Percentiles rank a stretch among this genome's conserved stretches.
phyloP scores from a whole-genome alignment of 1,284 basidiomycete species.

The Pseudomicrostroma phylloplanum region DNA sequence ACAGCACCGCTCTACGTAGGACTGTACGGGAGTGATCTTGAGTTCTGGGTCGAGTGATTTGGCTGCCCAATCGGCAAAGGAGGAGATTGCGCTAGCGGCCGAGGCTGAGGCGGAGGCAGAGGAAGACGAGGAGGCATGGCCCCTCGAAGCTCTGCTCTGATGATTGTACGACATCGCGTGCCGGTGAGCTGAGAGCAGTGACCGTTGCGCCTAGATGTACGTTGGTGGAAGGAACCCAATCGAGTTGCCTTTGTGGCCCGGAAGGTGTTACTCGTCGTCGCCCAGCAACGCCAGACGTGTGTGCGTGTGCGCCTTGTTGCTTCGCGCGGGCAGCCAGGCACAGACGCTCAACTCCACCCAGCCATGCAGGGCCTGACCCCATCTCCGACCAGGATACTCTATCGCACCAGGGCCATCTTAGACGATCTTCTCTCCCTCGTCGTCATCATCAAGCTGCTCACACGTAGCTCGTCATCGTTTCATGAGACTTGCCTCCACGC shows the following conservation, averaged over 20 bases:
- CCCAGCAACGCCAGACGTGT: not conserved
- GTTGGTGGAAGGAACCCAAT: too few relatives aligned
- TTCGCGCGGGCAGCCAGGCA: too few relatives aligned
- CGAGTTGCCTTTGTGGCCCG: too few relatives aligned
- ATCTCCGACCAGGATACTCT: too few relatives aligned
- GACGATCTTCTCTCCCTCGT: too few relatives aligned
- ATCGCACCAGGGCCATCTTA: too few relatives aligned
- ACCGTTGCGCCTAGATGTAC: not conserved
- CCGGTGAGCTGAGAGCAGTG: not conserved
- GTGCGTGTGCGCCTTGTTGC: too few relatives aligned
- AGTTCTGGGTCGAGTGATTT: constrained; percentile 36
- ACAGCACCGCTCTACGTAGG: constrained; percentile 65
- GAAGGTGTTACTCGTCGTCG: not conserved
- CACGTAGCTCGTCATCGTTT: too few relatives aligned
- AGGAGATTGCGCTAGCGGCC: constrained; percentile 23
- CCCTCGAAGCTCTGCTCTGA: not conserved
- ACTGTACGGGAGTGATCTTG: constrained; percentile 29
- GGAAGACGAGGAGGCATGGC: constrained; percentile 6
- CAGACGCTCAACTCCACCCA: too few relatives aligned
- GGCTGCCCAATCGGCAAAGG: constrained; percentile 36
- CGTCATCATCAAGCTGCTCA: too few relatives aligned
- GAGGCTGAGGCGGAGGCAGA: constrained; percentile 16
- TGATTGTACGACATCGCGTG: constrained; percentile 10
- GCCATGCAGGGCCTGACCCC: too few relatives aligned
- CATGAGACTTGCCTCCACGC: too few relatives aligned